Evolutionary conservation across 495 filamentous ascomycete species (phyloP), one percentile per base, ranked within the genome.

Genomic region (Podospora bellae-mahoneyi): DNA sequence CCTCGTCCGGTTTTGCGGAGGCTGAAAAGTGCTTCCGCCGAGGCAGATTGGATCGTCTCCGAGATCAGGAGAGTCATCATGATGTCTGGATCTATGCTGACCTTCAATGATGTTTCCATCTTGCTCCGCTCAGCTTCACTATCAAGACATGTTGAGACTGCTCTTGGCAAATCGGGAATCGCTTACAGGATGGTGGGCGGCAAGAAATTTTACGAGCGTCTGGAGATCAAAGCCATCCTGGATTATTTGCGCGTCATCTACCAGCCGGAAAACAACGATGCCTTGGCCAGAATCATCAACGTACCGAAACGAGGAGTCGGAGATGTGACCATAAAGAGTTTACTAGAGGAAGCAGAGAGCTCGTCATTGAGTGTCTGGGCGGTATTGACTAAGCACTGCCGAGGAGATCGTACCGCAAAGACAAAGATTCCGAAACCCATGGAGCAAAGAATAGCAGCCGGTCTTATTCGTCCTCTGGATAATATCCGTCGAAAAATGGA

Each of bases 181-280:
- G 85, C 93, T 0, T 99, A 99, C 78, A 88, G 88, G 34, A 98
- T 98, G 96, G 91, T 97, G 62, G 96, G 87, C 19, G 96, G 96
- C 0, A 85, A 88, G 39, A 89, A 89, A 65, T 99, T 99, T 78
- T 99, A 94, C 72, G 96, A 99, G 71, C 87, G 96, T 60, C 83
- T 87, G 13, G 96, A 99, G 78, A 89, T 99, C 73, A 97, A 96
- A 75, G 85, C 90, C 4, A 75, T 98, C 1, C 77, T 99, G 7
- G 93, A 98, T 75, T 98, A 99, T 76, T 80, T 98, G 26, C 85
- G 93, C 30, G 89, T 96, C 5, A 86, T 97, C 48, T 88, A 90
- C 75, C 92, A 96, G 73, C 92, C 93, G 2, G 85, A 89, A 18
- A 94, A 96, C 72, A 96, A 92, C 66, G 96, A 98, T 76, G 92